Evolutionary conservation across 306 rosid species (phyloP), one percentile per base, ranked within the genome.

Genomic region (Castanea sativa): DNA sequence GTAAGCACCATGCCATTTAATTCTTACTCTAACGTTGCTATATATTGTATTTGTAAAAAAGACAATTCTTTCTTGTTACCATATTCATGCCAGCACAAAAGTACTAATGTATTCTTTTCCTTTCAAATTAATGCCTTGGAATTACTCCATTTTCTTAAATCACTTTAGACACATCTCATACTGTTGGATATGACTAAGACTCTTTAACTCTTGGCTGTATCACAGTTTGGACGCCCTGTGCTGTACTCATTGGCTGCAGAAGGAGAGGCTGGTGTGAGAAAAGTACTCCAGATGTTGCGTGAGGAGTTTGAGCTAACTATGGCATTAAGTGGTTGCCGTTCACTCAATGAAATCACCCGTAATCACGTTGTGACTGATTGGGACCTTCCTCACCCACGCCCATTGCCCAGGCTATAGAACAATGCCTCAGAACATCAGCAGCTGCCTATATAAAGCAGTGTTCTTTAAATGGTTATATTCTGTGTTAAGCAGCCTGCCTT

Each of bases 201-300:
- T 45, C 69, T 21, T 19, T 4, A 73, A 76, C 35, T 73, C 1
- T 43, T 16, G 78, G 70, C 69, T 63, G 0, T 76, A 7, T 73
- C 25, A 19, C 74, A 95, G 99, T 91, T 95, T 73, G 99, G 99
- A 81, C 87, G 98, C 70, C 99, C 98, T 4, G 99, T 93, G 80
- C 76, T 96, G 55, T 96, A 59, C 80, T 86, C 99, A 2, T 80
- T 93, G 89, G 99, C 97, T 52, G 93, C 92, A 13, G 98, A 92
- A 71, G 99, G 99, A 13, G 97, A 96, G 72, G 89, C 84, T 41
- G 99, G 99, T 16, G 93, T 96, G 45, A 87, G 94, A 80, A 96
- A 96, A 75, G 97, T 89, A 2, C 84, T 96, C 41, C 90, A 91
- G 61, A 91, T 93, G 98, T 71, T 96, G 0, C 97, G 93, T 0